Evolutionary conservation across 1,284 basidiomycete genomes (phyloP).

Genomic region (Puccinia brachypodii): DNA sequence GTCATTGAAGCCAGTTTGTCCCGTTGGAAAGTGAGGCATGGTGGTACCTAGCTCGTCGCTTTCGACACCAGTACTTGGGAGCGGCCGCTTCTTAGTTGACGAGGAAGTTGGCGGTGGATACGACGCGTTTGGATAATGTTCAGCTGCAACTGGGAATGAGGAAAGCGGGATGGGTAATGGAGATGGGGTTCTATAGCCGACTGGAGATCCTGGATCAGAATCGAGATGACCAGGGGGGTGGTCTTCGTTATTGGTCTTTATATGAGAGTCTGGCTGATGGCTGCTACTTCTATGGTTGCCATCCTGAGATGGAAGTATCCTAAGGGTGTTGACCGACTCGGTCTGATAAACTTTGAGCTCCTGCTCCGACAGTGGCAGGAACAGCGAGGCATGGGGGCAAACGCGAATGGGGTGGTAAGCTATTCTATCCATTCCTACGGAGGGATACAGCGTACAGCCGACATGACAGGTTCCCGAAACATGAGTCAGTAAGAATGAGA

Average conservation of each 20-base stretch:
- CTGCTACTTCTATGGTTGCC: not conserved
- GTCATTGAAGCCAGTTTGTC: not conserved
- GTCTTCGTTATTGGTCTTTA: not conserved
- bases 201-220: not conserved
- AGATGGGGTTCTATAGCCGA: conserved; percentile 29
- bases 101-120: not conserved
- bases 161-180: conserved; percentile 7
- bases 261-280: not conserved
- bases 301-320: not conserved
- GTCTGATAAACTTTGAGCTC: conserved; percentile 30
- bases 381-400: conserved; percentile 27
- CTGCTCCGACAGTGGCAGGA: conserved; percentile 22
- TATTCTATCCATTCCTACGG: conserved; percentile 33
- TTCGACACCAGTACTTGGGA: not conserved
- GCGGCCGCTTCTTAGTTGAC: not conserved
- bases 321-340: conserved; percentile 28
- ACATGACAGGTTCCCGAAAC: not conserved
- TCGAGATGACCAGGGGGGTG: not conserved
- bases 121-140: not conserved
- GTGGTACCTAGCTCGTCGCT: not conserved
- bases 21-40: not conserved
- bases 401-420: conserved; percentile 43
- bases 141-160: not conserved
- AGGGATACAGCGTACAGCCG: not conserved
- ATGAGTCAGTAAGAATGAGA: not conserved